Percentiles rank a stretch among this genome's conserved stretches.
These are phyloP conservation scores for Mortierella polycephala DNA, from an alignment of 371 early-diverging fungal genomes.

Conservation along the genomic window DNA sequence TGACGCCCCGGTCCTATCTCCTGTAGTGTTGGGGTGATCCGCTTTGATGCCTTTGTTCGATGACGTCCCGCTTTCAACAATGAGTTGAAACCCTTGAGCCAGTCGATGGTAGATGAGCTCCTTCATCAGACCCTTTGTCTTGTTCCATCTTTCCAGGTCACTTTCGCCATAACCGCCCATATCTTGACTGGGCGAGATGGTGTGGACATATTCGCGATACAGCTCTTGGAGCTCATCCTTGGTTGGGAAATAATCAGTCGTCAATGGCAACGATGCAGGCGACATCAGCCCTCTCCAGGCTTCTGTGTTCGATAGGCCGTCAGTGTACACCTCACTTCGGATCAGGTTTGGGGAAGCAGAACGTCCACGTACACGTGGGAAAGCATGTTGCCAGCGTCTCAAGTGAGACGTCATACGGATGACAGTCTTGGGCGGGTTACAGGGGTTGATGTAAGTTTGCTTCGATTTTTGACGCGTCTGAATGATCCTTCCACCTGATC, in stretches of 20 bases:
- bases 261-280: constrained; percentile 95
- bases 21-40: neutral
- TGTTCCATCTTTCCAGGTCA: constrained; percentile 27
- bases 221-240: constrained; percentile 73
- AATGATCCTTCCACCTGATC: constrained; percentile 31
- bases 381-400: constrained; percentile 88
- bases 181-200: constrained; percentile 80
- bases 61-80: constrained; percentile 58
- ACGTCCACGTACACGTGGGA: constrained; percentile 58
- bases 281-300: constrained; percentile 70
- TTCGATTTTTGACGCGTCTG: constrained; percentile 49
- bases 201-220: constrained; percentile 87
- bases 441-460: constrained; percentile 73
- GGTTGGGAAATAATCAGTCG: constrained; percentile 89
- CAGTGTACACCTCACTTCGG: constrained; percentile 58
- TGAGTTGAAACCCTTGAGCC: constrained; percentile 94
- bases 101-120: constrained; percentile 92
- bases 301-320: constrained; percentile 53
- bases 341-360: constrained; percentile 53
- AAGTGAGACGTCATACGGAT: constrained; percentile 71
- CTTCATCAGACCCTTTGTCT: constrained; percentile 75
- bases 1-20: constrained; percentile 11
- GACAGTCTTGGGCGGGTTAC: constrained; percentile 72
- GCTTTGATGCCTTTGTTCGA: constrained; percentile 14
- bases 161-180: constrained; percentile 44